Conservation (phyloP, 768 basidiomycete genomes). For the Boletus eberwhitei region DNA sequence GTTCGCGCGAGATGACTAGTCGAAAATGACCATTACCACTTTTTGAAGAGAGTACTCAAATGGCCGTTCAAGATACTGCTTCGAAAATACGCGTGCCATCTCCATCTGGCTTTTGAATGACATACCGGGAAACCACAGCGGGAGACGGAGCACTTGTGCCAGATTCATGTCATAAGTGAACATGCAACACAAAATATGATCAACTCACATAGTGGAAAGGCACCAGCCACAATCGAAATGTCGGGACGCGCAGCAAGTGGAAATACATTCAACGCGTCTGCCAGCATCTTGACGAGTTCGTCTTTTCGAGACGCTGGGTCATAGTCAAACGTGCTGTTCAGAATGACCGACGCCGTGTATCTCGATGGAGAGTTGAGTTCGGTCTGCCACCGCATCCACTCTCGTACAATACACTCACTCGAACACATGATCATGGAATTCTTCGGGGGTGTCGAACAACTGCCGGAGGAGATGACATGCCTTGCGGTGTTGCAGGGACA, state of each 20-base stretch:
- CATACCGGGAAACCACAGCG: constrained; percentile 4
- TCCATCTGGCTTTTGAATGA: constrained; percentile 4
- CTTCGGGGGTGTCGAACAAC: background rate
- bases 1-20: background rate
- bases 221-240: background rate
- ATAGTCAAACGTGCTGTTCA: constrained; percentile 8
- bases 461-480: constrained; percentile 1
- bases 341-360: background rate
- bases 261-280: background rate
- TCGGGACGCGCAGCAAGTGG: background rate
- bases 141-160: constrained; percentile 1
- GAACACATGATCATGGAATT: background rate
- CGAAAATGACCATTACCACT: background rate
- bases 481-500: background rate
- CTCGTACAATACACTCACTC: background rate
- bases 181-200: background rate
- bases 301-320: constrained; percentile 1
- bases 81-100: background rate
- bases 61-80: background rate
- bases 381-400: background rate
- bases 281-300: background rate
- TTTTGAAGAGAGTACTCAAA: constrained; percentile 3
- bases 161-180: background rate
- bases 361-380: background rate
- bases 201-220: constrained; percentile 1